phyloP scores from a whole-genome alignment of 2,329 filamentous ascomycete genomes.

The Penicillium oxalicum region DNA sequence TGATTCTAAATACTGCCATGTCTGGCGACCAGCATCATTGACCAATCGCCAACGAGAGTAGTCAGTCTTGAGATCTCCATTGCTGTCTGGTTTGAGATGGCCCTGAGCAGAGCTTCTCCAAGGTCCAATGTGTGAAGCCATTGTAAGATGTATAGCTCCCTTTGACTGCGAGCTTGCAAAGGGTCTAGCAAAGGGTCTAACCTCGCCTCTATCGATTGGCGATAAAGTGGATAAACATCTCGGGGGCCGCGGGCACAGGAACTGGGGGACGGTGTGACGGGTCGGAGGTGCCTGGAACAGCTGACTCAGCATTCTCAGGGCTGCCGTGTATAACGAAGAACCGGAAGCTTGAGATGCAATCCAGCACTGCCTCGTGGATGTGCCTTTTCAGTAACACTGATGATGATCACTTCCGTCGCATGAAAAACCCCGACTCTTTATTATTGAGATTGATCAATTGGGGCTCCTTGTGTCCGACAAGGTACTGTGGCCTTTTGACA shows the following conservation, averaged over 20 bases:
- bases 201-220: slow-evolving; percentile 2
- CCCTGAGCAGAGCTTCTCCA: slow-evolving; percentile 34
- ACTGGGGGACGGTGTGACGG: too few relatives aligned
- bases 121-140: slow-evolving; percentile 28
- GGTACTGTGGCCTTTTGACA: too few relatives aligned
- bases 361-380: background rate
- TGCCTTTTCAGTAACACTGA: background rate
- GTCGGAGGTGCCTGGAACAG: slow-evolving; percentile 4
- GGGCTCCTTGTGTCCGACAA: too few relatives aligned
- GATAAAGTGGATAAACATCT: slow-evolving; percentile 4
- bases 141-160: slow-evolving; percentile 6
- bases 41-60: slow-evolving; percentile 75
- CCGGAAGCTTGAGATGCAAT: background rate
- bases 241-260: background rate
- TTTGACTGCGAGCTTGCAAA: slow-evolving; percentile 2
- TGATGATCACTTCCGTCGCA: too few relatives aligned
- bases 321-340: slow-evolving; percentile 16
- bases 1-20: slow-evolving; percentile 81
- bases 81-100: slow-evolving; percentile 28
- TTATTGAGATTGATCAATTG: too few relatives aligned
- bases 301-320: slow-evolving; percentile 20
- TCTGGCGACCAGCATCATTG: slow-evolving; percentile 78
- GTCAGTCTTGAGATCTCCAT: slow-evolving; percentile 59
- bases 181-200: background rate
- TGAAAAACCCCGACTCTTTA: too few relatives aligned